A percentile compares a stretch with the other conserved stretches of the same genome.
Evolutionary conservation across 805 yeast genomes (phyloP).

Genomic region (Middelhovenomyces tepae): DNA sequence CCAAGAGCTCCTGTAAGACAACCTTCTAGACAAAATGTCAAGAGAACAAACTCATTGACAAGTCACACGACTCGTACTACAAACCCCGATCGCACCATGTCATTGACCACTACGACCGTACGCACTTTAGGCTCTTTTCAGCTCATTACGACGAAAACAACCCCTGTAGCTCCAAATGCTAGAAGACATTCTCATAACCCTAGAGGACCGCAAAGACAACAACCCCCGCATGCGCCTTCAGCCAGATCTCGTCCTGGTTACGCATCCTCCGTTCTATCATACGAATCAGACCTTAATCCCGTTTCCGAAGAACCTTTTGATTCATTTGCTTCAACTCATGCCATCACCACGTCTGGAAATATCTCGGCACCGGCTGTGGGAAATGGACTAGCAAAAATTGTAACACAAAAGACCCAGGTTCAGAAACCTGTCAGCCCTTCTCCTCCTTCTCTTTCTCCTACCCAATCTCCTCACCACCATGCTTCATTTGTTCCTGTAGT

Average conservation of each 20-base stretch:
- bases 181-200: slow-evolving; percentile 4
- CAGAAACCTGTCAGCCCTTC: too few species aligned
- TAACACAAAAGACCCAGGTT: too few species aligned
- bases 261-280: slow-evolving; percentile 17
- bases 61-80: slow-evolving; percentile 22
- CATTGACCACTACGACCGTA: slow-evolving; percentile 30
- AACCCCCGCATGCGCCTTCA: slow-evolving; percentile 6
- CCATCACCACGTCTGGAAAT: too few species aligned
- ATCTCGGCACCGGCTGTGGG: too few species aligned
- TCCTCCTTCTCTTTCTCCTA: too few species aligned
- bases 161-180: slow-evolving; percentile 12
- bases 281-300: slow-evolving; percentile 20
- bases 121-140: slow-evolving; percentile 30
- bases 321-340: too few species aligned
- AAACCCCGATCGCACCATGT: slow-evolving; percentile 28
- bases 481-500: slow-evolving; percentile 6
- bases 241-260: slow-evolving; percentile 14
- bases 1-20: slow-evolving; percentile 4
- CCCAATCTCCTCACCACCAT: too few species aligned
- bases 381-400: too few species aligned
- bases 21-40: slow-evolving; percentile 7
- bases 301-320: slow-evolving; percentile 19
- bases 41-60: slow-evolving; percentile 19
- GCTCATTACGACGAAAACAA: slow-evolving; percentile 24
- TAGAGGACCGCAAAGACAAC: slow-evolving; percentile 2